Evolutionary conservation across 768 basidiomycete genomes (phyloP).

Genomic region (Rhizopogon rudus): DNA sequence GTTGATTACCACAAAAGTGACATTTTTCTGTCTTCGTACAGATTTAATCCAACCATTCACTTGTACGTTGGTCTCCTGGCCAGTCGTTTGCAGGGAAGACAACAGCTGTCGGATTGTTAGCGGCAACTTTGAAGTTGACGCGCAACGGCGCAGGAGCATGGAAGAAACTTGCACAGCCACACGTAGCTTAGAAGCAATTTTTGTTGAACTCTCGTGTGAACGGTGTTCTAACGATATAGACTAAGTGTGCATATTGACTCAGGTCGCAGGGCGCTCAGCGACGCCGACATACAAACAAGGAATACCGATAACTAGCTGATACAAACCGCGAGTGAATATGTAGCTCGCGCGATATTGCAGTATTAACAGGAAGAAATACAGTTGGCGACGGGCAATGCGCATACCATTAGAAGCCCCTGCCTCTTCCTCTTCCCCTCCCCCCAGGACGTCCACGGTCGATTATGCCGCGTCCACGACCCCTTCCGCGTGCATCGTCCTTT

Average conservation of each 20-base stretch:
- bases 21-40: conserved; percentile 79
- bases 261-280: background rate
- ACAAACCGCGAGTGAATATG: conserved; percentile 16
- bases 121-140: conserved; percentile 26
- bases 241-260: background rate
- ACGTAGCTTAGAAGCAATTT: background rate
- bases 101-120: conserved; percentile 34
- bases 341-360: conserved; percentile 17
- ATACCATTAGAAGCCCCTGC: conserved; percentile 32
- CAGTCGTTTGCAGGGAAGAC: conserved; percentile 8
- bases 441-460: conserved; percentile 51
- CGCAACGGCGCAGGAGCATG: conserved; percentile 26
- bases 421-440: conserved; percentile 50
- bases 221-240: too few species aligned
- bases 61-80: conserved; percentile 17
- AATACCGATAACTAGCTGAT: conserved; percentile 9
- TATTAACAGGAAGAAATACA: conserved; percentile 12
- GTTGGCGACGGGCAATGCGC: conserved; percentile 3
- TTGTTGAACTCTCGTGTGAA: too few species aligned
- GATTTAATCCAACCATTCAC: conserved; percentile 87
- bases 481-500: conserved; percentile 77
- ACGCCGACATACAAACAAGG: background rate
- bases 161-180: conserved; percentile 21
- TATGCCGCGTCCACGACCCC: conserved; percentile 47
- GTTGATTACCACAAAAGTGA: conserved; percentile 78